Conservation (phyloP, 2,329 filamentous ascomycete genomes). For the Phialophora macrospora region DNA sequence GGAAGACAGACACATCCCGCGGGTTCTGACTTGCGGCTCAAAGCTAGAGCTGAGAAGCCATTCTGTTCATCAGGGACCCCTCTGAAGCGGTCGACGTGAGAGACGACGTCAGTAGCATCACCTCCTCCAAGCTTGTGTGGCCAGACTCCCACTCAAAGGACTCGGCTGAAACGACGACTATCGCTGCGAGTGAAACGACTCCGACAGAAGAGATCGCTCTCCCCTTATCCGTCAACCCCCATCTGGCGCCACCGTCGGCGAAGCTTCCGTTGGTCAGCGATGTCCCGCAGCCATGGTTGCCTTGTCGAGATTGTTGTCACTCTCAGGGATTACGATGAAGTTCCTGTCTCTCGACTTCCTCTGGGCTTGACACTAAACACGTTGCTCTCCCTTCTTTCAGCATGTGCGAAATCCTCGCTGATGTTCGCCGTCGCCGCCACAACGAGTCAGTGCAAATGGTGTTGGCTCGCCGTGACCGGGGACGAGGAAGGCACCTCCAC, state of each 20-base stretch:
- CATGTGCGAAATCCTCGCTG: slow-evolving; percentile 7
- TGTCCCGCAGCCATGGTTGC: not conserved
- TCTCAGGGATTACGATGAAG: slow-evolving; percentile 1
- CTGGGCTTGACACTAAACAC: slow-evolving; percentile 9
- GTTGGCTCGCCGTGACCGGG: slow-evolving; percentile 1
- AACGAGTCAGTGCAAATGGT: slow-evolving; percentile 16
- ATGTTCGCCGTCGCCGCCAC: slow-evolving; percentile 5
- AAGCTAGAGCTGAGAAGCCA: not conserved
- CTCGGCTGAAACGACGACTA: not conserved
- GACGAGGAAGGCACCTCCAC: slow-evolving; percentile 1
- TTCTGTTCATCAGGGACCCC: not conserved
- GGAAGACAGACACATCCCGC: not conserved
- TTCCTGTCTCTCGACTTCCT: not conserved
- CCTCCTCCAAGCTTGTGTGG: slow-evolving; percentile 3
- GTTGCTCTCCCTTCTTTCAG: not conserved
- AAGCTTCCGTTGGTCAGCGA: not conserved
- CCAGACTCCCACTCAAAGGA: not conserved
- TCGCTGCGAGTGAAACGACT: slow-evolving; percentile 2
- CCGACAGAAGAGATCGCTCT: not conserved
- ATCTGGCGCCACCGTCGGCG: not conserved
- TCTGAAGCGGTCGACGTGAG: not conserved
- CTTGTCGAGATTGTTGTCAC: slow-evolving; percentile 7
- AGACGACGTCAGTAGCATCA: slow-evolving; percentile 10
- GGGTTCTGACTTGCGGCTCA: not conserved
- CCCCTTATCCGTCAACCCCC: not conserved